These are phyloP conservation scores for Pestalotiopsis sp. DNA, from an alignment of 2,329 filamentous ascomycete genomes.

Conservation along the genomic window DNA sequence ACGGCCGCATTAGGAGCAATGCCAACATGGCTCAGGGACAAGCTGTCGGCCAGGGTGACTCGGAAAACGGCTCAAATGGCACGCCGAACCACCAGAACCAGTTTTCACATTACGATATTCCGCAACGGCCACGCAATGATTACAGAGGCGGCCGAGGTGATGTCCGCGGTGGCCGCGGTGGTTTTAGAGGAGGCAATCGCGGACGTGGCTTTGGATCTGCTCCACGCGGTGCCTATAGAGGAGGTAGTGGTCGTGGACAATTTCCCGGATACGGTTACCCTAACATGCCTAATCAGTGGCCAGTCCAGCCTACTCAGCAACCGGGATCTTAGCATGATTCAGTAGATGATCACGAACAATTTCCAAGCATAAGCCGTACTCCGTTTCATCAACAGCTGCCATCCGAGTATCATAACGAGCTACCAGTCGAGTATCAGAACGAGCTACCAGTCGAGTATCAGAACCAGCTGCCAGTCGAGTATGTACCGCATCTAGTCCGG, in stretches of 20 bases:
- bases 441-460: no score
- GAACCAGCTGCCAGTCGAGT: no score
- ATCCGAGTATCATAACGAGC: no score
- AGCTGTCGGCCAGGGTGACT: conserved; percentile 7
- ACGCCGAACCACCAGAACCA: conserved; percentile 1
- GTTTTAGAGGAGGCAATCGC: conserved; percentile 17
- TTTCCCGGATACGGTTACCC: conserved; percentile 12
- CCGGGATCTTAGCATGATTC: not conserved
- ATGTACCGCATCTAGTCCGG: no score
- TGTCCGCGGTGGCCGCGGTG: conserved; percentile 13
- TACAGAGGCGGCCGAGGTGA: conserved; percentile 23
- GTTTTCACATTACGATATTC: conserved; percentile 5
- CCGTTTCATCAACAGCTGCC: not conserved
- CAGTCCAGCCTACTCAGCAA: not conserved
- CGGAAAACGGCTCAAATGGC: conserved; percentile 3
- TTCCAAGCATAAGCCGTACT: not conserved
- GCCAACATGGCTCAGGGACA: conserved; percentile 8
- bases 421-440: no score
- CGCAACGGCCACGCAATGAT: conserved; percentile 20
- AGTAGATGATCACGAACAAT: not conserved
- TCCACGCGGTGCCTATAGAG: conserved; percentile 20
- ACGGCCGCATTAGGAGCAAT: conserved; percentile 27
- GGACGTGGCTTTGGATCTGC: conserved; percentile 23
- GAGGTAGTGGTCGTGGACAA: conserved; percentile 26
- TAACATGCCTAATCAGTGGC: not conserved